Base-by-base conservation (phyloP, 2,329 filamentous ascomycete genomes). In the Fusarium lateritium region DNA sequence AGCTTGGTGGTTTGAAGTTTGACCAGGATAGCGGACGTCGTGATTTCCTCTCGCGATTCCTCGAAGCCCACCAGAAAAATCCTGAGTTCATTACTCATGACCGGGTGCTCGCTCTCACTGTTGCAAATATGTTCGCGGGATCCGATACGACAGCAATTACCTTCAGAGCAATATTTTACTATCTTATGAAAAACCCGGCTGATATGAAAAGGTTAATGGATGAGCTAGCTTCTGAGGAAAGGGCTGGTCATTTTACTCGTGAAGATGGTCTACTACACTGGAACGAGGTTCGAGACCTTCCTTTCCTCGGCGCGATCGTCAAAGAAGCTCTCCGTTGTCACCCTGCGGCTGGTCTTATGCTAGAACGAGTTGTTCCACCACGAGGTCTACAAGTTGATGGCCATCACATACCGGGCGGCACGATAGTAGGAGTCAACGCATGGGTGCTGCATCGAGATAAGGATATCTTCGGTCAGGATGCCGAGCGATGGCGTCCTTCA, bases 291-390 rank as follows among this genome's bases (percentile, higher is more conserved):
- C 90, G 92, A 76, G 86, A 86, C 49, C 83, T 95, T 2, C 87
- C 88, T 0, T 95, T 94, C 77, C 86, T 95, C 11, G 90, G 93
- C 72, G 92, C 92, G 4, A 89, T 89, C 53, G 85, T 95, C 73
- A 92, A 94, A 74, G 93, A 96, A 77, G 87, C 90, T 7, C 91
- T 94, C 79, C 87, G 92, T 21, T 76, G 93, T 61, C 91, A 94
- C 76, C 92, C 93, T 0, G 91, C 92, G 1, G 85, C 89, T 0
- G 92, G 91, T 0, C 80, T 94, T 5, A 88, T 89, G 2, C 83
- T 94, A 36, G 92, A 94, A 77, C 87, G 93, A 63, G 82, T 94
- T 40, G 90, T 92, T 0, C 92, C 92, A 0, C 77, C 83, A 0
- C 81, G 85, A 19, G 91, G 91, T 8, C 82, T 86, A 39, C 85